Evolutionary conservation across 2,329 filamentous ascomycete species (phyloP).

Genomic region (Hypoxylon sp.): DNA sequence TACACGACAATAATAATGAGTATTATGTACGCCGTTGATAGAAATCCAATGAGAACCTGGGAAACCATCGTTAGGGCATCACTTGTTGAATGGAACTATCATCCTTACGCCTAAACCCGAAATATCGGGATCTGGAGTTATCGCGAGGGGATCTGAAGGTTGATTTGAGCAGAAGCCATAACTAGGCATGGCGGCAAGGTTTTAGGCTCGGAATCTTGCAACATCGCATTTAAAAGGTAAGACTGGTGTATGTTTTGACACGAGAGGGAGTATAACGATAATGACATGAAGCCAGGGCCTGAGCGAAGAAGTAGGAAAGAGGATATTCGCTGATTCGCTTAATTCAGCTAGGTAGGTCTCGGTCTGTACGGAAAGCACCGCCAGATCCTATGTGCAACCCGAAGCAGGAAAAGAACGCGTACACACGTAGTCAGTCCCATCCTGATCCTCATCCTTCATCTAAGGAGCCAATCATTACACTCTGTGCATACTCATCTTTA

Average conservation of each 20-base stretch:
- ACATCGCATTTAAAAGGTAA: neutral
- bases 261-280: neutral
- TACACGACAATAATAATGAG: slow-evolving; percentile 16
- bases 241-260: neutral
- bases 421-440: no score
- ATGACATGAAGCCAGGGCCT: neutral
- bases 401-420: neutral
- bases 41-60: slow-evolving; percentile 22
- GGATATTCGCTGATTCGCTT: neutral
- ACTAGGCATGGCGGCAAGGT: neutral
- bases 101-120: slow-evolving; percentile 21
- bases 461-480: neutral
- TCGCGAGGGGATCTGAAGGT: slow-evolving; percentile 8
- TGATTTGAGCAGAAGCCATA: slow-evolving; percentile 7
- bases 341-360: neutral
- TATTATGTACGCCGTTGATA: slow-evolving; percentile 21
- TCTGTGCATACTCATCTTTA: neutral
- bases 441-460: neutral
- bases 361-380: neutral
- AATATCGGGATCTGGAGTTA: slow-evolving; percentile 17
- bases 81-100: neutral
- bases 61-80: neutral
- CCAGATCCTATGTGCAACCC: neutral
- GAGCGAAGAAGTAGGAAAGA: neutral
- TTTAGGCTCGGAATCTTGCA: neutral